Evolutionary conservation across 495 filamentous ascomycete species (phyloP), one percentile per base, ranked within the genome.

Genomic region (Xylaria nigripes): DNA sequence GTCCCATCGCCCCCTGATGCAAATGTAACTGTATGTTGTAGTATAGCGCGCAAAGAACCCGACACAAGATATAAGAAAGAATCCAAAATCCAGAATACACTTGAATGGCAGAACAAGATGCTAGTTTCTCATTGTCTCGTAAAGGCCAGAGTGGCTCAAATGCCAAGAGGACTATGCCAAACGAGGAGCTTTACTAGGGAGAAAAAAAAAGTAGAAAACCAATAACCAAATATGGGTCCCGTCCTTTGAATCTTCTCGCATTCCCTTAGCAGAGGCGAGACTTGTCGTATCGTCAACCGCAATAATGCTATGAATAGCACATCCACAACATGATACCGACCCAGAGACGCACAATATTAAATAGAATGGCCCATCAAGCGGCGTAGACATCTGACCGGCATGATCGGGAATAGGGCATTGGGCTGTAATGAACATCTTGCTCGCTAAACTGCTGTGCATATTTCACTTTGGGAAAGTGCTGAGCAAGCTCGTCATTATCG

Each of bases 231-330:
- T 22, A 12, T 6, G 18, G 34, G 9, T n/a, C 32, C 29, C 13
- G 32, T 25, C 27, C 42, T 25, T 15, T 21, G 41, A 24, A 19
- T 34, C 29, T 29, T 27, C 32, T 27, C 13, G 10, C 30, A 40
- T 53, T 21, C 36, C 19, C 19, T 10, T 15, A 22, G 29, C 8
- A 22, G 43, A 43, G 16, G 45, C 34, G 29, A 23, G 16, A 22
- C 18, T 24, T 42, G n/a, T 6, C 8, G 32, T 30, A 40, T 54
- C 16, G n/a, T 54, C 16, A 36, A 54, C 43, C 51, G 30, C 10
- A 46, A 47, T 21, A 9, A 57, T 53, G 19, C 54, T 51, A 6
- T 48, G 44, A 66, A 63, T 61, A 58, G 61, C 63, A 38, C 32
- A 59, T 55, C 43, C 50, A 24, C 53, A 45, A n/a, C 19, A 36